Percentiles rank a stretch among this genome's conserved stretches.
These are phyloP conservation scores for Pestalotiopsis sp. DNA, from an alignment of 2,329 filamentous ascomycete species.

Conservation along the genomic window DNA sequence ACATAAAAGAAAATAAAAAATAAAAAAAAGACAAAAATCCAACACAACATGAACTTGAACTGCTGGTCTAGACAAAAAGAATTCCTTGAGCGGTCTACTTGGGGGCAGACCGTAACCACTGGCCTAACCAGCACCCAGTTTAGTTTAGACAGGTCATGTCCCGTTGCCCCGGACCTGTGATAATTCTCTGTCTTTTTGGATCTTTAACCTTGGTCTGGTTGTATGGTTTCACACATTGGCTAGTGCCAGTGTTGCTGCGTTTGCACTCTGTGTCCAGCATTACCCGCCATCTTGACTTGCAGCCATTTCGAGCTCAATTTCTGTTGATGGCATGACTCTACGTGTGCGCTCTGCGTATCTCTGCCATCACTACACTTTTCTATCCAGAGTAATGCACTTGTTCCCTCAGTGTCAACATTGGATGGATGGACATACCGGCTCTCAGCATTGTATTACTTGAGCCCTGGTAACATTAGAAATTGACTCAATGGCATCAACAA, in stretches of 20 bases:
- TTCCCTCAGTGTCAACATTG: too few species aligned
- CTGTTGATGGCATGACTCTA: too few species aligned
- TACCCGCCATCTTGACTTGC: too few species aligned
- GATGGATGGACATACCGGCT: too few species aligned
- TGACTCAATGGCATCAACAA: too few species aligned
- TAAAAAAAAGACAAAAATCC: background rate
- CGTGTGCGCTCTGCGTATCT: too few species aligned
- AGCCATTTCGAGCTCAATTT: too few species aligned
- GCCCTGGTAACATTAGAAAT: too few species aligned
- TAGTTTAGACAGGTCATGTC: background rate
- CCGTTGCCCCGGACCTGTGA: background rate
- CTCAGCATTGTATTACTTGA: too few species aligned
- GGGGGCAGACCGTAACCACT: background rate
- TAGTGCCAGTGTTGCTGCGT: background rate
- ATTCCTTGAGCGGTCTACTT: background rate
- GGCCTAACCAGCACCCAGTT: background rate
- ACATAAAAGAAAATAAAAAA: background rate
- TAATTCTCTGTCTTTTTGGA: background rate
- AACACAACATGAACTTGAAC: background rate
- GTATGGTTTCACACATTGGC: background rate
- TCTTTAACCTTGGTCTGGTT: background rate
- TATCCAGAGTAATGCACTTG: too few species aligned
- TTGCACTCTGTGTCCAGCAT: too few species aligned
- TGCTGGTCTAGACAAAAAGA: background rate
- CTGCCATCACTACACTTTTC: too few species aligned